Evolutionary conservation across 305 asterid species (phyloP).

Genomic region (Fraxinus xanthoxyloides): DNA sequence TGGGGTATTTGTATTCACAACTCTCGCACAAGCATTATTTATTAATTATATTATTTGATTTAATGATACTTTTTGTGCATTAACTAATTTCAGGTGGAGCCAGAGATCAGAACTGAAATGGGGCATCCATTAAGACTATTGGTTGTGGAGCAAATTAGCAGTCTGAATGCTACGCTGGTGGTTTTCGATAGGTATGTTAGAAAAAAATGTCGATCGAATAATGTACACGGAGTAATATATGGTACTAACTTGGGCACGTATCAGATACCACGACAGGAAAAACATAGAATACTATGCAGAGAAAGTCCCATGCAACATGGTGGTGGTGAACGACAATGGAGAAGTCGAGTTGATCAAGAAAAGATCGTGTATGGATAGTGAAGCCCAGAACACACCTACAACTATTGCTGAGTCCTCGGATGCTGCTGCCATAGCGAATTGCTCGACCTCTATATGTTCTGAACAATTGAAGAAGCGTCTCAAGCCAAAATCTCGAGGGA

Average conservation of each 20-base stretch:
- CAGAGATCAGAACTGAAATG: conserved; percentile 59
- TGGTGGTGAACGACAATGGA: conserved; percentile 38
- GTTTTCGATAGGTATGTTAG: conserved; percentile 59
- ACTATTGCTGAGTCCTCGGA: conserved; percentile 13
- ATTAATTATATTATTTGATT: neutral
- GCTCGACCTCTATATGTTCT: conserved; percentile 23
- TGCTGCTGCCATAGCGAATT: conserved; percentile 16
- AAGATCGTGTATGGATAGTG: conserved; percentile 11
- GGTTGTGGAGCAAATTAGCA: conserved; percentile 54
- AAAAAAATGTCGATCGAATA: neutral
- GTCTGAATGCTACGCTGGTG: conserved; percentile 54
- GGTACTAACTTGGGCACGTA: neutral
- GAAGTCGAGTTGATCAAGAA: conserved; percentile 33
- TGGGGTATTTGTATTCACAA: conserved; percentile 35
- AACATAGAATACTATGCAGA: conserved; percentile 39
- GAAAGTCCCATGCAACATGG: conserved; percentile 30
- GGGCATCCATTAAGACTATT: conserved; percentile 60
- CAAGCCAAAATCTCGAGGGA: conserved; percentile 21
- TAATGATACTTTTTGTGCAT: neutral
- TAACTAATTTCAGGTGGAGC: conserved; percentile 41
- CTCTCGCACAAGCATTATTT: neutral
- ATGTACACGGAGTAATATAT: neutral
- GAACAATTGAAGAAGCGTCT: conserved; percentile 35
- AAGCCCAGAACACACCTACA: conserved; percentile 20
- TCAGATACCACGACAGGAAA: conserved; percentile 41